Conservation (phyloP, 305 asterid genomes). For the Solanum hybrid region DNA sequence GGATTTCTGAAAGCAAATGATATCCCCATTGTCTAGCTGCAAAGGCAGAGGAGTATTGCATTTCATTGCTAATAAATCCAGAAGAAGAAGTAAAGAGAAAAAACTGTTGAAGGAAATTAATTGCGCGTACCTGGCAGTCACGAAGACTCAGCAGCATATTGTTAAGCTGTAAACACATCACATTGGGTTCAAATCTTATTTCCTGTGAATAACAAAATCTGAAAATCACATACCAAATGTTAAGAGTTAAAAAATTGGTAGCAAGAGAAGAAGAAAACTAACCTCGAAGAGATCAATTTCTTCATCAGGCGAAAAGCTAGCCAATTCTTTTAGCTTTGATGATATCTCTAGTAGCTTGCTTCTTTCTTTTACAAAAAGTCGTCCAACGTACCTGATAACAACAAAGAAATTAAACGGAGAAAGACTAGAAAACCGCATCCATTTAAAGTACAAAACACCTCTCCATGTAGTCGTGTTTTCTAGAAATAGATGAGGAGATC, state of each 20-base stretch:
- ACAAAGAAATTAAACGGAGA: neutral
- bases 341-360: conserved; percentile 18
- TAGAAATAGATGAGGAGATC: neutral
- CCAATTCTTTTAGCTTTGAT: conserved; percentile 14
- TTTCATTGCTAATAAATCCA: neutral
- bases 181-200: neutral
- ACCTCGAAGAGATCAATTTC: neutral
- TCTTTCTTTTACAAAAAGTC: conserved; percentile 27
- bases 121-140: neutral
- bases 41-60: neutral
- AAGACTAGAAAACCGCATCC: neutral
- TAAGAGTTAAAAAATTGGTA: neutral
- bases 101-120: neutral
- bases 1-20: conserved; percentile 6
- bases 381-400: conserved; percentile 24
- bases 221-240: neutral
- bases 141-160: neutral
- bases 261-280: neutral
- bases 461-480: neutral
- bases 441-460: neutral
- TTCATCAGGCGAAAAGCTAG: conserved; percentile 19
- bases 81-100: neutral
- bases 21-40: conserved; percentile 42
- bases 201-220: neutral
- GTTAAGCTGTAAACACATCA: neutral